Percentiles rank a stretch among this genome's conserved stretches.
Conservation (phyloP, 164 flowering plant species). For the Hamamelis virginiana region DNA sequence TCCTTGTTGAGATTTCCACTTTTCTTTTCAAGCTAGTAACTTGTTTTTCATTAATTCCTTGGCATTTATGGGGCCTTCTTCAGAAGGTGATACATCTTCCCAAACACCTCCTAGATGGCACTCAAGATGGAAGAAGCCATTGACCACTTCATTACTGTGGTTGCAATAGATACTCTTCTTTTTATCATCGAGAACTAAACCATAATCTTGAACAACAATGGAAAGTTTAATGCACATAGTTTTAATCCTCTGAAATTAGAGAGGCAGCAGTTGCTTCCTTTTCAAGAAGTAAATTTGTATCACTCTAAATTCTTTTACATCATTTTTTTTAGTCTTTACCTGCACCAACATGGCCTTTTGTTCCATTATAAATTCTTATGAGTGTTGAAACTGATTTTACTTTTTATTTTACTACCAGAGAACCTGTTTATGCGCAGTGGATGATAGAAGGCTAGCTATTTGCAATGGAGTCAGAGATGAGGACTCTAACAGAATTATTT, state of each 20-base stretch:
- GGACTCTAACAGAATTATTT: slow-evolving; percentile 96
- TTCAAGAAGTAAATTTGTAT: slow-evolving; percentile 55
- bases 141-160: slow-evolving; percentile 45
- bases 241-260: slow-evolving; percentile 47
- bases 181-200: slow-evolving; percentile 28
- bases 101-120: no score
- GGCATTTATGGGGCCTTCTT: slow-evolving; percentile 37
- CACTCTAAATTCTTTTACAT: not conserved
- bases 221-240: slow-evolving; percentile 43
- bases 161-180: slow-evolving; percentile 43
- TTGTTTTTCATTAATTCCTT: slow-evolving; percentile 28
- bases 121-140: slow-evolving; percentile 44
- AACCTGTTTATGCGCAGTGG: slow-evolving; percentile 91
- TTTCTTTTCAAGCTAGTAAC: slow-evolving; percentile 25
- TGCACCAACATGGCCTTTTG: not conserved
- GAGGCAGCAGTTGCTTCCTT: slow-evolving; percentile 59
- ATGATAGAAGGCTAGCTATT: slow-evolving; percentile 97
- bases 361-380: not conserved
- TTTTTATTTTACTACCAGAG: slow-evolving; percentile 35
- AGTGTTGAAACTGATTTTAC: not conserved
- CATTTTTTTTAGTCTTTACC: not conserved
- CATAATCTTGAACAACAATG: slow-evolving; percentile 33
- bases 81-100: slow-evolving; percentile 48
- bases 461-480: slow-evolving; percentile 99
- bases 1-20: no score